Evolutionary conservation across 805 yeast species (phyloP), one percentile per base, ranked within the genome.

Genomic region (Candida corydali): DNA sequence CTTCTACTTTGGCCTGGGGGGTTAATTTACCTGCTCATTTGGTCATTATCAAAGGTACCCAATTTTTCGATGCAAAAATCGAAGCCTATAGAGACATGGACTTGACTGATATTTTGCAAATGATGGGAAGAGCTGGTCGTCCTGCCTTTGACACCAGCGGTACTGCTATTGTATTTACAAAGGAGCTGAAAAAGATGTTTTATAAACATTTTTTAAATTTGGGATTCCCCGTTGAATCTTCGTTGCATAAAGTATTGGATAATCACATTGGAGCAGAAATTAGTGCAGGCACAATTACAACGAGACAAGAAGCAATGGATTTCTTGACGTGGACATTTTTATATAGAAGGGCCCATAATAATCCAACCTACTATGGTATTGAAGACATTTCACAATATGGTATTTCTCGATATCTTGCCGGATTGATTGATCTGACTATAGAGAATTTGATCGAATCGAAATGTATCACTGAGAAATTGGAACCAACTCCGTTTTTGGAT

Each of bases 1-100:
- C 93, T 0, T 80, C 87, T n/a, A 84, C 91, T 1, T 69, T 84
- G 44, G 91, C 93, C 0, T 84, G 91, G 91, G 91, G 91, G 58
- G 91, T 84, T 32, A 84, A 83, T 49, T 66, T 84, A 44, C 91
- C 91, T 1, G 91, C 93, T 0, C 83, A 82, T 59, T 63, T 83
- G 46, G 93, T 83, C 11, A 75, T 83, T 29, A 80, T 83, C 46
- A 83, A 83, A 56, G 91, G 91, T 19, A 83, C 93, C 0, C 81
- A 76, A 49, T 76, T 74, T 46, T 76, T 75, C 49, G 82, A 76
- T 54, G 65, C 80, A 25, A 66, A 77, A 54, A 76, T 76, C 32
- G 86, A 81, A 52, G 85, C 73, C 1, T 84, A 83, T 54, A 69
- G 76, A 46, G 91, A 83, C 50, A 84, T 83, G 91, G 91, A 83